These are phyloP conservation scores for Xylaria sp. DNA, from an alignment of 2,329 filamentous ascomycete species.

Conservation along the genomic window DNA sequence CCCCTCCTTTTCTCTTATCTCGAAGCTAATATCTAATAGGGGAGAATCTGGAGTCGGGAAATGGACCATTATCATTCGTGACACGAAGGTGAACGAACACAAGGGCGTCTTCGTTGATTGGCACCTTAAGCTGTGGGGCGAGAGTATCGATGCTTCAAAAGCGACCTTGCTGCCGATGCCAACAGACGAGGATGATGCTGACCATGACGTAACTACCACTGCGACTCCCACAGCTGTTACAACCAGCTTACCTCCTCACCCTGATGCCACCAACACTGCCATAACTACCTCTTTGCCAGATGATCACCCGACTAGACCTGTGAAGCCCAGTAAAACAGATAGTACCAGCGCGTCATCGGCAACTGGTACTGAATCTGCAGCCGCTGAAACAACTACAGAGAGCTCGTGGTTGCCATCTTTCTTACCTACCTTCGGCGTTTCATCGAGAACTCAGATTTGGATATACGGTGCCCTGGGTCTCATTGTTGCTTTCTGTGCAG, in stretches of 20 bases:
- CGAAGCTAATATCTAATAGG: slow-evolving; percentile 53
- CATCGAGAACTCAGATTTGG: slow-evolving; percentile 87
- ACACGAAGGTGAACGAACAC: slow-evolving; percentile 77
- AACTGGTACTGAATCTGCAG: slow-evolving; percentile 39
- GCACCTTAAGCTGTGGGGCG: slow-evolving; percentile 94
- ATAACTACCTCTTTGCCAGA: slow-evolving; percentile 54
- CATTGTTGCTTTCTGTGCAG: slow-evolving; percentile 82
- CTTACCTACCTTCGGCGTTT: slow-evolving; percentile 89
- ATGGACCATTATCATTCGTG: slow-evolving; percentile 91
- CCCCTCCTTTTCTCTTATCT: too few species aligned
- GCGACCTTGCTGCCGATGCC: slow-evolving; percentile 81
- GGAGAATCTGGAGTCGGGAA: slow-evolving; percentile 86
- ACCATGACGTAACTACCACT: slow-evolving; percentile 72
- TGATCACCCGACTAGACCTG: slow-evolving; percentile 69
- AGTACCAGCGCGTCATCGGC: slow-evolving; percentile 39
- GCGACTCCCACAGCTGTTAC: slow-evolving; percentile 66
- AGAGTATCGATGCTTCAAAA: slow-evolving; percentile 76
- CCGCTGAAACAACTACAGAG: slow-evolving; percentile 45
- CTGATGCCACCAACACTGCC: slow-evolving; percentile 52
- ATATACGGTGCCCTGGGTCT: slow-evolving; percentile 87
- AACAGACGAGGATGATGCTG: slow-evolving; percentile 79
- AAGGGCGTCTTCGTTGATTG: slow-evolving; percentile 86
- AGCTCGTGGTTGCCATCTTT: slow-evolving; percentile 80
- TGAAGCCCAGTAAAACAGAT: slow-evolving; percentile 48
- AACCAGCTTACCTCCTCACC: slow-evolving; percentile 60